Evolutionary conservation across 2,329 filamentous ascomycete species (phyloP), one percentile per base, ranked within the genome.

Genomic region (Plectosphaerella sp.): DNA sequence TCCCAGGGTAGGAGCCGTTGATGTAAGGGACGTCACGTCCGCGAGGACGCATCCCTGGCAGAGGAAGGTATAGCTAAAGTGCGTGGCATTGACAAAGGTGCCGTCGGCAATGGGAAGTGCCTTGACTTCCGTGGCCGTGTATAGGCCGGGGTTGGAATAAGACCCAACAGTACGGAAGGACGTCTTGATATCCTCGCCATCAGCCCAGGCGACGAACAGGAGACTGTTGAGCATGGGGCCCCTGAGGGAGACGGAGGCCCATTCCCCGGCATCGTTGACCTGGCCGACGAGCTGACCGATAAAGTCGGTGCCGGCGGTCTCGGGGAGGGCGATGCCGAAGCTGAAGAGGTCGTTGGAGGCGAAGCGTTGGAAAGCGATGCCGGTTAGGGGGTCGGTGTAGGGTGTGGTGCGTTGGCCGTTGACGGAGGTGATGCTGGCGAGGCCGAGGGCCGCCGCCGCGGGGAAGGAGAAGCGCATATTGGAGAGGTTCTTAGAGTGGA

Each of bases 41-140:
- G 62, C 62, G n/a, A 64, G 61, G 51, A 74, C 63, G 52, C 74
- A 78, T 10, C 67, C 66, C 46, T 68, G 63, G 58, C 78, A 82
- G 37, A 81, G 69, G 63, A 80, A 82, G 1, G 78, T 81, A 56
- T 76, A 78, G 2, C 73, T 74, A 60, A 73, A 74, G 57, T 80
- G 75, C 1, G 77, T 80, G 54, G 64, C 66, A 67, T 80, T 82
- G 53, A 78, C 63, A 25, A 74, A 78, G 1, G 76, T 78, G 25
- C 77, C 77, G 20, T 77, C 75, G 28, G 28, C 28, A 12, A 33
- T 33, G 3, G 28, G 28, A 9, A 33, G 28, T 9, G 28, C 28
- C 28, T 68, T 69, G 36, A 73, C 68, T 12, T 33, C 28, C 18
- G 68, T 67, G 14, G 68, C 70, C 5, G 70, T 68, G 59, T 76